phyloP scores from a whole-genome alignment of 768 basidiomycete species.

The Mycena rebaudengoi region DNA sequence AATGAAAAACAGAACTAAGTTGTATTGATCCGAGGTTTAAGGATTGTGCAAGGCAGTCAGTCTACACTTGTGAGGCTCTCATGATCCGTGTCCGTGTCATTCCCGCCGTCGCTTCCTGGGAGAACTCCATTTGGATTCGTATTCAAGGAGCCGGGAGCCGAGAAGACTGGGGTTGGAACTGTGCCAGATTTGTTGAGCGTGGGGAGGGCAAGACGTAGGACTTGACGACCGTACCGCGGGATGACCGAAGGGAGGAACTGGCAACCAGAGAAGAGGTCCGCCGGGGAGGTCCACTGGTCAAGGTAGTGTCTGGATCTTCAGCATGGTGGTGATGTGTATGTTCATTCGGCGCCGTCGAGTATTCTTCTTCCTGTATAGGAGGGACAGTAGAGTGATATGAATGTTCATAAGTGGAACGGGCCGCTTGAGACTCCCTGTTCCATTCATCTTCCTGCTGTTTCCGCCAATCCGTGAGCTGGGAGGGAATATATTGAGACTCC shows the following conservation, averaged over 20 bases:
- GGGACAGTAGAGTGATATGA: conserved; percentile 12
- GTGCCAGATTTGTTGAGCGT: conserved; percentile 11
- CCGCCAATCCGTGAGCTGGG: conserved; percentile 40
- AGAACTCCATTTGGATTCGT: conserved; percentile 2
- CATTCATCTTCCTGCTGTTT: conserved; percentile 39
- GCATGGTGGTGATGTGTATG: conserved; percentile 3
- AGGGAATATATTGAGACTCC: conserved; percentile 34
- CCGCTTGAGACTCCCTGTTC: conserved; percentile 4
- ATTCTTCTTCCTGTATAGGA: conserved; percentile 24
- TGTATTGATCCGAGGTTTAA: conserved; percentile 29
- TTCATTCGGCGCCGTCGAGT: background rate
- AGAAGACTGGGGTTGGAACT: conserved; percentile 26
- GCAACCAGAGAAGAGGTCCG: conserved; percentile 19
- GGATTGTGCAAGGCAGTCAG: conserved; percentile 27
- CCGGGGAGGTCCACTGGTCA: conserved; percentile 15
- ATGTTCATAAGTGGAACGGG: conserved; percentile 18
- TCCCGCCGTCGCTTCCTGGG: conserved; percentile 38
- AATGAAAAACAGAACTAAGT: too few relatives aligned
- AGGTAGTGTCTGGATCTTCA: background rate
- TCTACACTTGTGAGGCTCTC: conserved; percentile 64
- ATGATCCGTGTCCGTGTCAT: conserved; percentile 50
- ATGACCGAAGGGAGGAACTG: conserved; percentile 23
- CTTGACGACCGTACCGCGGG: conserved; percentile 25
- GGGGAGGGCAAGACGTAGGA: conserved; percentile 17
- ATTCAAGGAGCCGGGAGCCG: conserved; percentile 11